These are phyloP conservation scores for Venturia oleaginea DNA, from an alignment of 2,329 filamentous ascomycete species.

Conservation along the genomic window DNA sequence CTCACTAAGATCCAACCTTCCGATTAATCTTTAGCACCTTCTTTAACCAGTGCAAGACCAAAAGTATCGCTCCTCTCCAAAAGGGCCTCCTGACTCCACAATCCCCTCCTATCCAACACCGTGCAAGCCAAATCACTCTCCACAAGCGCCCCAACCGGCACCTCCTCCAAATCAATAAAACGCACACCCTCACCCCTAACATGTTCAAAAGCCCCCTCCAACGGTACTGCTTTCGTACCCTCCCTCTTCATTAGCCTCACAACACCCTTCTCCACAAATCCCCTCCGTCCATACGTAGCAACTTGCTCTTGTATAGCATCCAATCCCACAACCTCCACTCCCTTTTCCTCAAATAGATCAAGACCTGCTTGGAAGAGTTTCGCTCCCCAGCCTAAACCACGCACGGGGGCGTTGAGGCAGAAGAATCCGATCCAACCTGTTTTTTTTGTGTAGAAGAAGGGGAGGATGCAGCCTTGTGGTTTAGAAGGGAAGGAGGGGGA, in stretches of 20 bases:
- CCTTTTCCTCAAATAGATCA: slow-evolving; percentile 18
- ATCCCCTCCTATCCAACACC: slow-evolving; percentile 23
- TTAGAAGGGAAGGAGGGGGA: slow-evolving; percentile 18
- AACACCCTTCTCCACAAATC: slow-evolving; percentile 23
- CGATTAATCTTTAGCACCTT: slow-evolving; percentile 15
- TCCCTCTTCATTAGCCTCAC: slow-evolving; percentile 24
- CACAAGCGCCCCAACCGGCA: slow-evolving; percentile 20
- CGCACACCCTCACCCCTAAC: slow-evolving; percentile 14
- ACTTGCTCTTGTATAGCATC: slow-evolving; percentile 30
- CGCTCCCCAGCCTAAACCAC: slow-evolving; percentile 26
- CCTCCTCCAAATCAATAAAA: slow-evolving; percentile 20
- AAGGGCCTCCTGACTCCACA: slow-evolving; percentile 25
- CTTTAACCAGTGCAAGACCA: slow-evolving; percentile 21
- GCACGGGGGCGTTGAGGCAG: slow-evolving; percentile 23
- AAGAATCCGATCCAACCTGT: slow-evolving; percentile 33
- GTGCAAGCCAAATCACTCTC: slow-evolving; percentile 24
- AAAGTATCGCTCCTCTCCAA: slow-evolving; percentile 22
- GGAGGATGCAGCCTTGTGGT: slow-evolving; percentile 25
- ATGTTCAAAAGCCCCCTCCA: slow-evolving; percentile 14
- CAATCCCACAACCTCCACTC: slow-evolving; percentile 23
- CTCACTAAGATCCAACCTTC: slow-evolving; percentile 26
- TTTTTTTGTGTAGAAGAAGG: slow-evolving; percentile 26
- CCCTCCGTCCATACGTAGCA: slow-evolving; percentile 26
- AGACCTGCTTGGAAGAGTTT: slow-evolving; percentile 25
- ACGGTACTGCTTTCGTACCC: slow-evolving; percentile 16